These are phyloP conservation scores for Hypoxylon rickii DNA, from an alignment of 495 filamentous ascomycete genomes.

Conservation along the genomic window DNA sequence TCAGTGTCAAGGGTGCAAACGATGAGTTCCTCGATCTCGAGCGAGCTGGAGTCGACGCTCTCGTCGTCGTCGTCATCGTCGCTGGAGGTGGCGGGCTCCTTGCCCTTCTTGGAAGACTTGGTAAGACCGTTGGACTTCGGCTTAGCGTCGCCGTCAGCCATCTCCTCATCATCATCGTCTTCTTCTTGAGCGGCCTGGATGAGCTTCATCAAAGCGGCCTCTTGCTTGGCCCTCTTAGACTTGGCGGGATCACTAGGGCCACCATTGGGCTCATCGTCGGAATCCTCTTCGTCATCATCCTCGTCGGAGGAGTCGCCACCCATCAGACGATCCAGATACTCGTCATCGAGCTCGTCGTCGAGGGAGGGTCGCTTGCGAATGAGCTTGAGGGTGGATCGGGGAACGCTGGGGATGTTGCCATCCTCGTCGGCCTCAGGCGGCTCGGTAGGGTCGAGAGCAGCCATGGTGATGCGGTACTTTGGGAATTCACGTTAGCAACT, in stretches of 20 bases:
- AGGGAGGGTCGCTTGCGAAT: slow-evolving; percentile 69
- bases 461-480: slow-evolving; percentile 98
- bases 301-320: slow-evolving; percentile 45
- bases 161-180: slow-evolving; percentile 61
- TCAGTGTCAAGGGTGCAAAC: slow-evolving; percentile 92
- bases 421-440: slow-evolving; percentile 67
- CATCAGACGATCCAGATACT: slow-evolving; percentile 58
- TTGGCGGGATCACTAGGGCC: slow-evolving; percentile 89
- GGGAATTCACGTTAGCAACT: slow-evolving; percentile 23
- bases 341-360: slow-evolving; percentile 63
- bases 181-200: slow-evolving; percentile 63
- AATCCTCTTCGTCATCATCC: slow-evolving; percentile 64
- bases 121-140: slow-evolving; percentile 52
- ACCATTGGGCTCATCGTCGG: slow-evolving; percentile 75
- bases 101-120: slow-evolving; percentile 71
- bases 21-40: slow-evolving; percentile 76
- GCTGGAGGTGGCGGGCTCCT: slow-evolving; percentile 71
- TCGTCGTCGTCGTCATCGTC: slow-evolving; percentile 67
- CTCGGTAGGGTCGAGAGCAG: slow-evolving; percentile 89
- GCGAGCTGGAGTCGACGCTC: slow-evolving; percentile 55
- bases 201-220: slow-evolving; percentile 72
- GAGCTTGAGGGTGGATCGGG: slow-evolving; percentile 87
- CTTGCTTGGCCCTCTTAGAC: slow-evolving; percentile 77
- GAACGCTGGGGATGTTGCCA: slow-evolving; percentile 60
- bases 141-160: slow-evolving; percentile 66